Base-by-base conservation (phyloP, 2,329 filamentous ascomycete species). In the Aspergillus udagawae region DNA sequence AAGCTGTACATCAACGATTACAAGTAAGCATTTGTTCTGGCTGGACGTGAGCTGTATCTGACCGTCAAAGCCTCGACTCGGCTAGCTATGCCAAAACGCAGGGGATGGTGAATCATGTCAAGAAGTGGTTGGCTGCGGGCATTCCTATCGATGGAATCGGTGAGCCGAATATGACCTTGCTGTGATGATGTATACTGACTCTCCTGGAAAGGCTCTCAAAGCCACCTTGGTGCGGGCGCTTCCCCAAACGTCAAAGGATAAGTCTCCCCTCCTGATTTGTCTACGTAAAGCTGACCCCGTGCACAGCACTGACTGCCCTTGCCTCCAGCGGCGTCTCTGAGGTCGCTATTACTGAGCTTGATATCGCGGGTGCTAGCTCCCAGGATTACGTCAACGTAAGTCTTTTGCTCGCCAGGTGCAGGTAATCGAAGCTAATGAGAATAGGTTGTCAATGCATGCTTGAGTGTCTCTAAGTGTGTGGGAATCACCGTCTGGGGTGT, bases 1-100 rank as follows among this genome's bases (percentile, higher is more conserved):
- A 87, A 87, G 74, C 79, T 91, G 42, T 92, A 89, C 77, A 89
- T 91, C 75, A 92, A 91, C 73, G 88, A 91, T 67, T 80, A 79
- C 70, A 81, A 80, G 71, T 75, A 58, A 65, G 69, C 49, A 7
- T 38, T 17, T 17, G 14, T 38, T 38, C n/a, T 17, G 4, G 10
- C 32, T 17, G 14, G 32, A 35, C 2, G 1, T 17, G 32, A 6
- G 14, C 14, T 17, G 32, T 17, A 17, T 17, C 47, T 49, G 23
- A 49, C 8, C 47, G 23, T 71, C 84, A 81, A 74, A 89, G 88
- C 76, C 81, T 89, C 53, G 87, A 89, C 74, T 77, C 73, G 47
- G 80, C 86, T 20, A 79, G 65, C 62, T 81, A 82, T 65, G 76
- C 80, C 61, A 91, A 91, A 77, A 78, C 78, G 3, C 75, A 71